These are phyloP conservation scores for Astrothelium subdiscretum DNA, from an alignment of 495 filamentous ascomycete species.

Conservation along the genomic window DNA sequence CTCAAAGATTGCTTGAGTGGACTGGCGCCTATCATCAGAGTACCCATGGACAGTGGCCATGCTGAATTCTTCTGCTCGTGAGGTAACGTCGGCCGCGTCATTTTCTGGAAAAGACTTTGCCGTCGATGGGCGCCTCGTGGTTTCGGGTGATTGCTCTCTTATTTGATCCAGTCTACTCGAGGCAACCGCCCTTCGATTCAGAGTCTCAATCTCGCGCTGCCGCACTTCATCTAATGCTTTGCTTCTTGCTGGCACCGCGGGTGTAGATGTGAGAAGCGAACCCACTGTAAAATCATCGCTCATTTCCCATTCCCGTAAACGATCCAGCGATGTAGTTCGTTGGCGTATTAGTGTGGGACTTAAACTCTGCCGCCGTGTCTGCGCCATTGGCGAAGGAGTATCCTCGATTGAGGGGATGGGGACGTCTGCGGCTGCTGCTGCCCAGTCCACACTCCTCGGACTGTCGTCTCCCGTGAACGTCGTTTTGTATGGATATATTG, in stretches of 20 bases:
- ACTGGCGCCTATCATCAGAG: background rate
- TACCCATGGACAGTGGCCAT: conserved; percentile 5
- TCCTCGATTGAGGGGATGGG: conserved; percentile 38
- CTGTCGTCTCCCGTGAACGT: conserved; percentile 16
- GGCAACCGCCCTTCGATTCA: conserved; percentile 47
- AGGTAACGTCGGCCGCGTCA: background rate
- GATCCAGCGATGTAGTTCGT: conserved; percentile 33
- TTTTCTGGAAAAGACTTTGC: background rate
- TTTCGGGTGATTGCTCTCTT: conserved; percentile 37
- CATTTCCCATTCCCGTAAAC: conserved; percentile 43
- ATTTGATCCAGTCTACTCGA: conserved; percentile 48
- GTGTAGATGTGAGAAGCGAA: conserved; percentile 52
- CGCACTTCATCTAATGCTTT: conserved; percentile 43
- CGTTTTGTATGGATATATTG: conserved; percentile 8
- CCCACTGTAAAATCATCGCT: conserved; percentile 54
- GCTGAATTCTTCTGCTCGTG: conserved; percentile 10
- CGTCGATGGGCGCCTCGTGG: background rate
- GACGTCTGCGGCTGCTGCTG: conserved; percentile 25
- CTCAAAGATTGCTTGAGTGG: background rate
- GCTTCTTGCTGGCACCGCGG: conserved; percentile 36
- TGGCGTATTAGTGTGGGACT: conserved; percentile 15
- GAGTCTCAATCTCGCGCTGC: conserved; percentile 45
- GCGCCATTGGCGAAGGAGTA: conserved; percentile 24
- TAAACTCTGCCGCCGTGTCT: background rate
- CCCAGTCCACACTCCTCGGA: conserved; percentile 18